phyloP scores from a whole-genome alignment of 2,329 filamentous ascomycete genomes.

The Plenodomus biglobosus region DNA sequence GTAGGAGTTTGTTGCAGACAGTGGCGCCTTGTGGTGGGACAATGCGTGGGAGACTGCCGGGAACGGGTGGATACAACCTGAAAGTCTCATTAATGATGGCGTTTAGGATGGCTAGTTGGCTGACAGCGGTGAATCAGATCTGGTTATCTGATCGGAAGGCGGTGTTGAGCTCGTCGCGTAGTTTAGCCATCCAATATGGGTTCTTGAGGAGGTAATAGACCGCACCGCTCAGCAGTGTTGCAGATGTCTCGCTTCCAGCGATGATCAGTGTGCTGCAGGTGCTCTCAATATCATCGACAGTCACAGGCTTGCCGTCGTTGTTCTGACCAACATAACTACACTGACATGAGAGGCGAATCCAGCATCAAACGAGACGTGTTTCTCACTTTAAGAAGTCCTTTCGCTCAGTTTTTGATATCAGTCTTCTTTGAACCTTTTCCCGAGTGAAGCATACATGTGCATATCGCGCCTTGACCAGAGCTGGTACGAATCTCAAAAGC shows the following conservation, averaged over 20 bases:
- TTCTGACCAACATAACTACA: conserved; percentile 16
- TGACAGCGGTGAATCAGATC: conserved; percentile 15
- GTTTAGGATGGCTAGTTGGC: conserved; percentile 15
- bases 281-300: conserved; percentile 35
- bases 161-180: conserved; percentile 13
- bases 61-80: conserved; percentile 20
- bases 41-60: conserved; percentile 11
- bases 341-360: background rate
- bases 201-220: conserved; percentile 18
- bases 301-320: conserved; percentile 18
- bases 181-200: conserved; percentile 8
- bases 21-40: conserved; percentile 9
- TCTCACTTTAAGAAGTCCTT: conserved; percentile 22
- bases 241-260: conserved; percentile 45
- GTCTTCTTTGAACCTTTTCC: conserved; percentile 14
- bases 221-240: conserved; percentile 24
- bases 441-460: conserved; percentile 10
- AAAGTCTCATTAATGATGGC: conserved; percentile 25
- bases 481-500: conserved; percentile 9
- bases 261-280: conserved; percentile 40
- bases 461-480: conserved; percentile 5
- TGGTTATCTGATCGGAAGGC: conserved; percentile 15
- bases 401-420: conserved; percentile 16
- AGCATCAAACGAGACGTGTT: background rate
- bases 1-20: conserved; percentile 15